A percentile compares a stretch with the other conserved stretches of the same genome.
Evolutionary conservation across 305 asterid genomes (phyloP).

Genomic region (Stenogyne calaminthoides): DNA sequence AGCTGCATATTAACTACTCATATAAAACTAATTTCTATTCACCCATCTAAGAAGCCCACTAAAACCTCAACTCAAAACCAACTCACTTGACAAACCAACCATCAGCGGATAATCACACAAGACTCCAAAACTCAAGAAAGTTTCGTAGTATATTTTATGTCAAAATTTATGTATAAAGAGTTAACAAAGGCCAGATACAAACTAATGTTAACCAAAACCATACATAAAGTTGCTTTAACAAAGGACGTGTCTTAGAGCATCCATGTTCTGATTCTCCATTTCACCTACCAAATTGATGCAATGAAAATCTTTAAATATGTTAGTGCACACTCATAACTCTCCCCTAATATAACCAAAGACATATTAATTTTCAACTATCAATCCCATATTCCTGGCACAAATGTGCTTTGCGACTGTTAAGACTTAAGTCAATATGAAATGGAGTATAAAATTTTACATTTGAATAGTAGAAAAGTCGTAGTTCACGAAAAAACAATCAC

Average conservation of each 20-base stretch:
- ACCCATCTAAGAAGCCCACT: conserved; percentile 14
- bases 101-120: background rate
- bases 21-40: background rate
- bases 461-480: too few relatives aligned
- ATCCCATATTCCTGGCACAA: background rate
- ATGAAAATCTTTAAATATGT: background rate
- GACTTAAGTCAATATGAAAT: background rate
- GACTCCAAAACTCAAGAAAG: conserved; percentile 5
- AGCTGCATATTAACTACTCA: conserved; percentile 5
- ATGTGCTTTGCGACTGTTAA: background rate
- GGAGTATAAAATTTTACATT: too few relatives aligned
- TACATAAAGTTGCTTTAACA: background rate
- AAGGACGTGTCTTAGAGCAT: background rate
- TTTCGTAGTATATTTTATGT: background rate
- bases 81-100: background rate
- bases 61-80: conserved; percentile 9
- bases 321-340: background rate
- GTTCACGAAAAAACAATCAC: too few relatives aligned
- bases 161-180: background rate
- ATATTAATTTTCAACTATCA: background rate
- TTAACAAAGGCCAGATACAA: background rate
- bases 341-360: background rate
- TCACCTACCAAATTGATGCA: background rate
- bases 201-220: background rate
- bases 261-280: background rate